Conservation (phyloP, 176 grass and related monocot genomes). For the Cenchrus fungigraminus region DNA sequence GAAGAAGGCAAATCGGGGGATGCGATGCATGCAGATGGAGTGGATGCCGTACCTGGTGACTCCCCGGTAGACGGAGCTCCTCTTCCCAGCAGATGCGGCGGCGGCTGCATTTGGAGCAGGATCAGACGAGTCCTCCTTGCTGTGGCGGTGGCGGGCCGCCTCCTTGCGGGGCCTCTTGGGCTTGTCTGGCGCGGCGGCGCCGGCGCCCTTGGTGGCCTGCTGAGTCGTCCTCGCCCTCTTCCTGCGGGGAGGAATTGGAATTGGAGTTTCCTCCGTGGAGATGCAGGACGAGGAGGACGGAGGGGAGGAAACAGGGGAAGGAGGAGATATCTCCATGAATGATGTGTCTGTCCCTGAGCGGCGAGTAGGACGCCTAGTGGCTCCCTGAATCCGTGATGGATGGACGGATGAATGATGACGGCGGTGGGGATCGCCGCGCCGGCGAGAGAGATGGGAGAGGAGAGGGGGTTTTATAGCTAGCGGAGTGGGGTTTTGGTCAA, state of each 20-base stretch:
- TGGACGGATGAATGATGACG: no score
- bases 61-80: constrained; percentile 88
- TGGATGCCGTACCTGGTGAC: constrained; percentile 69
- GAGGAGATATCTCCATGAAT: constrained; percentile 48
- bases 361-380: no score
- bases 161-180: constrained; percentile 61
- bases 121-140: constrained; percentile 12
- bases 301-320: neutral
- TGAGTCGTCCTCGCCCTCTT: neutral
- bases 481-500: no score
- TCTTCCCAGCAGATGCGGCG: constrained; percentile 48
- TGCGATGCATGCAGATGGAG: neutral
- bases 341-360: neutral
- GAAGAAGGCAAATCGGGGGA: neutral
- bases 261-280: constrained; percentile 13
- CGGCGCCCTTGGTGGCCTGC: constrained; percentile 31
- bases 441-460: no score
- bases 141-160: neutral
- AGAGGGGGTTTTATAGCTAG: no score
- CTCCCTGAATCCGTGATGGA: no score
- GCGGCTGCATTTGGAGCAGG: constrained; percentile 39
- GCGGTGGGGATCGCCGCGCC: no score
- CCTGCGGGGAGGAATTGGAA: neutral
- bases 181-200: constrained; percentile 36
- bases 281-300: constrained; percentile 40